Evolutionary conservation across 495 filamentous ascomycete species (phyloP), one percentile per base, ranked within the genome.

Genomic region (Penicillium verhagenii): DNA sequence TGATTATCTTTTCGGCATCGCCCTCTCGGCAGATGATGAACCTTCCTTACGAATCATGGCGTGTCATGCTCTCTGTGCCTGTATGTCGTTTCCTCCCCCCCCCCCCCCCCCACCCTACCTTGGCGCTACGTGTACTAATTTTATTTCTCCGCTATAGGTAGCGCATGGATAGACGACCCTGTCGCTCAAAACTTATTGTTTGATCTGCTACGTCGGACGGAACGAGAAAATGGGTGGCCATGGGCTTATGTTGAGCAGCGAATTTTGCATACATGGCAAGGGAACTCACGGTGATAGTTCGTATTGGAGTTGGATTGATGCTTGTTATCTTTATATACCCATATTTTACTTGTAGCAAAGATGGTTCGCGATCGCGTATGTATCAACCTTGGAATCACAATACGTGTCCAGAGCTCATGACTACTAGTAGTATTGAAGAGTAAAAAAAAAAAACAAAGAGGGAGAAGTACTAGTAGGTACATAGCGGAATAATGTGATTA

Each of bases 11-110:
- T 74, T 74, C 47, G 72, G 72, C 28, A 74, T 76, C 21, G 72
- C 68, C 7, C 57, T 72, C 3, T 74, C 72, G 2, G 60, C 63
- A 8, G 72, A 75, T 14, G 70, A 73, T 42, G 71, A 74, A 28
- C 70, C 70, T 11, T 63, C 70, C 7, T 52, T 70, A 21, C 69
- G 70, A 28, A 67, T 70, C n/a, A 74, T 72, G 62, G 71, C 72
- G 24, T 70, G 71, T 39, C 70, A 76, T 47, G 69, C 70, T 25
- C 56, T 76, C 2, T 70, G 63, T 61, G 71, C 67, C 21, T 75
- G 72, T 72, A 60, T 47, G 65, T 56, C 8, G 60, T 54, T 8
- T 50, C 19, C 20, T 24, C 18, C 37, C n/a, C 5, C 35, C 13
- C 23, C 9, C 4, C 37, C 35, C 13, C 45, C n/a, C 18, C 37